Base-by-base conservation (phyloP, 129 eudicot genomes). In the Flaveria robusta region DNA sequence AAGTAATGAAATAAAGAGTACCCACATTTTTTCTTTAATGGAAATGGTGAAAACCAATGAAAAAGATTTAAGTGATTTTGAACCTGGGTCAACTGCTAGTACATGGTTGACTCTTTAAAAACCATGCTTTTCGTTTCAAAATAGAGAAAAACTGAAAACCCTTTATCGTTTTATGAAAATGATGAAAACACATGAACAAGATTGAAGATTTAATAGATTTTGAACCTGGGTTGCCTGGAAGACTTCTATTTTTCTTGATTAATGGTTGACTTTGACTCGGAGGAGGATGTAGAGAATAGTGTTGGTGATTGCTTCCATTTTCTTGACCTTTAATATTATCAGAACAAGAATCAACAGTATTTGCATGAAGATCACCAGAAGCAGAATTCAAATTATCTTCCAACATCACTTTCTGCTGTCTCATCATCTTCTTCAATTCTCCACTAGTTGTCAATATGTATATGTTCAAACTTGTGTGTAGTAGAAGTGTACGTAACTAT, bases 221-320 rank as follows among this genome's bases (percentile, higher is more conserved):
- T 34, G 65, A 41, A 88, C 94, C 94, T 86, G 94, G 94, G 73
- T 89, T 83, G 76, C 94, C 94, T 56, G 94, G 94, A 72, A 86
- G 91, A 66, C 68, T 89, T 82, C 94, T 84, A 71, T 84, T 89
- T 75, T 64, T 89, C 89, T 89, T 89, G 71, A 70, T 72, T 63
- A 79, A 81, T 20, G 84, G 87, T 75, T 76, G 89, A 82, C 62
- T 74, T 76, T 81, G 88, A 82, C 24, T 66, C 16, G 76, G 79
- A 45, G 82, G 77, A 24, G 82, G 74, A 51, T 72, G 79, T n/a
- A 74, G 75, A 75, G 73, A 79, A 71, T 75, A 60, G 22, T 64
- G 41, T 52, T 75, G 79, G 16, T 56, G 72, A 50, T n/a, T 73
- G 63, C 41, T 70, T 60, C 82, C 87, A 80, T 75, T 68, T 55